Conservation (phyloP, 768 basidiomycete genomes). For the Boletus speciosus region DNA sequence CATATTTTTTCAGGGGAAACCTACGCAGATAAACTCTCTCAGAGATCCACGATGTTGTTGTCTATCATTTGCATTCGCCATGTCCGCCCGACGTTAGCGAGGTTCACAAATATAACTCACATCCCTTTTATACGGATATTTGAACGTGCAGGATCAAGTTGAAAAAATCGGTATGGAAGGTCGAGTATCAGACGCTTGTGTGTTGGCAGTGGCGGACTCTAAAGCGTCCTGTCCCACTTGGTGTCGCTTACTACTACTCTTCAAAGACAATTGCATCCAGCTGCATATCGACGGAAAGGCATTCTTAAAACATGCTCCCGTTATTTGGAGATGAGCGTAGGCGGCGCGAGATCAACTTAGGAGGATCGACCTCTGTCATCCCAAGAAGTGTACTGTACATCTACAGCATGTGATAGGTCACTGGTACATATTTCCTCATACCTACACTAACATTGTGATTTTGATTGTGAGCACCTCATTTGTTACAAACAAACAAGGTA, state of each 20-base stretch:
- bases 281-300: neutral
- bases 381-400: slow-evolving; percentile 24
- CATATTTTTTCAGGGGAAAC: slow-evolving; percentile 20
- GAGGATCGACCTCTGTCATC: slow-evolving; percentile 56
- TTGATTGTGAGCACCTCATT: neutral
- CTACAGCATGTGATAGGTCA: neutral
- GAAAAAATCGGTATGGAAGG: neutral
- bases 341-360: slow-evolving; percentile 73
- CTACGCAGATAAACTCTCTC: slow-evolving; percentile 11
- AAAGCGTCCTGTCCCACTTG: too few species aligned
- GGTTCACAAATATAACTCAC: neutral
- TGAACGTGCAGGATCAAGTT: neutral
- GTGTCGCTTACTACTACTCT: neutral
- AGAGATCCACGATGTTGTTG: neutral
- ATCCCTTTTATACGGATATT: neutral
- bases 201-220: too few species aligned
- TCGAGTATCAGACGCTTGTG: neutral
- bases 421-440: neutral
- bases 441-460: neutral
- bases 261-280: neutral
- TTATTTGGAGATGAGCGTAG: slow-evolving; percentile 49
- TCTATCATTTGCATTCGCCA: too few species aligned
- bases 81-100: neutral
- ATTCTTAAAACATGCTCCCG: slow-evolving; percentile 32
- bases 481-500: neutral